These are phyloP conservation scores for Ogataea nonfermentans DNA, from an alignment of 805 yeast species.

Conservation along the genomic window DNA sequence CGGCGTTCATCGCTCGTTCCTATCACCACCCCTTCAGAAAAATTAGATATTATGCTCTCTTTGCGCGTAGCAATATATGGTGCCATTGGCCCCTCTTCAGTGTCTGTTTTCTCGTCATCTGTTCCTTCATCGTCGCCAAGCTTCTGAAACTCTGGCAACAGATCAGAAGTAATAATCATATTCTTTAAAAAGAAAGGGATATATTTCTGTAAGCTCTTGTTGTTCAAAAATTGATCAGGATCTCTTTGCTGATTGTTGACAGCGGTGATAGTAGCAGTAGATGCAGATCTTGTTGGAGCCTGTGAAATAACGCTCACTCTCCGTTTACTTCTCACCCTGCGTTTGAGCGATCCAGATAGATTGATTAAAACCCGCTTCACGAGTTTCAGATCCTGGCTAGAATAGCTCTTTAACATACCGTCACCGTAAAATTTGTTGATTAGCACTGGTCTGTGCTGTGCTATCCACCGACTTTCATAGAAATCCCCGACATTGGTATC, in stretches of 20 bases:
- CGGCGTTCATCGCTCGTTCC: slow-evolving; percentile 4
- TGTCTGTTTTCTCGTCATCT: slow-evolving; percentile 12
- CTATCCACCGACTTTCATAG: slow-evolving; percentile 1
- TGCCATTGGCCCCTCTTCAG: slow-evolving; percentile 7
- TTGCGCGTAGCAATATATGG: slow-evolving; percentile 10
- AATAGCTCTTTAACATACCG: slow-evolving; percentile 21
- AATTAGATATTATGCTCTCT: slow-evolving; percentile 19
- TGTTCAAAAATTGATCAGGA: slow-evolving; percentile 27
- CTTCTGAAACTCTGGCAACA: slow-evolving; percentile 20
- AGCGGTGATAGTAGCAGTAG: slow-evolving; percentile 15
- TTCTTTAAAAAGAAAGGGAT: slow-evolving; percentile 32
- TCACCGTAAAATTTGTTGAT: slow-evolving; percentile 24
- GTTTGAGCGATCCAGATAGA: slow-evolving; percentile 21
- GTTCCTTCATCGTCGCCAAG: slow-evolving; percentile 8
- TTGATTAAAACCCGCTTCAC: slow-evolving; percentile 21
- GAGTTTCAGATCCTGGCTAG: slow-evolving; percentile 21
- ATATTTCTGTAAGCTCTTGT: slow-evolving; percentile 30
- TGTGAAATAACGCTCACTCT: slow-evolving; percentile 1
- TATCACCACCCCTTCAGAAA: slow-evolving; percentile 6
- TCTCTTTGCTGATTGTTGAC: slow-evolving; percentile 3
- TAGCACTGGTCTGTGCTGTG: slow-evolving; percentile 2
- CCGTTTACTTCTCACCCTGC: slow-evolving; percentile 6
- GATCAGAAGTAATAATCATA: slow-evolving; percentile 27
- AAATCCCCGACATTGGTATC: slow-evolving; percentile 10
- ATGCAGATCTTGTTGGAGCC: slow-evolving; percentile 13